These are phyloP conservation scores for Allomyces macrogynus DNA, from an alignment of 192 early-diverging fungal genomes.

Conservation along the genomic window DNA sequence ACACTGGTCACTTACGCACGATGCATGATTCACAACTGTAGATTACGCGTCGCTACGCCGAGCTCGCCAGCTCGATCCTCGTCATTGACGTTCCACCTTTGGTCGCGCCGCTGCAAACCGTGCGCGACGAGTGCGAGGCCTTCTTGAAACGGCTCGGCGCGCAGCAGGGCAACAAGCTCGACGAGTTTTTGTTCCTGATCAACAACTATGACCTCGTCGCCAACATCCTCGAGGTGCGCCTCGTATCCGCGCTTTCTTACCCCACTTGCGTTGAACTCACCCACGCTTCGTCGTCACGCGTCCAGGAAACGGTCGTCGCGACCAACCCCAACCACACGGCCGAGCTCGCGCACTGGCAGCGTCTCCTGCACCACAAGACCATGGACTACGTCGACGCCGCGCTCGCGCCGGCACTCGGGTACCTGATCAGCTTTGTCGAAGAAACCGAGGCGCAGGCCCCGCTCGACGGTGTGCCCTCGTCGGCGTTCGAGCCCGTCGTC, in stretches of 20 bases:
- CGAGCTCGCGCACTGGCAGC: constrained; percentile 35
- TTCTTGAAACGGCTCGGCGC: constrained; percentile 54
- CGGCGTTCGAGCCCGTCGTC: constrained; percentile 39
- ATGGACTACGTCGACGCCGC: constrained; percentile 75
- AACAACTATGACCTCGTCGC: constrained; percentile 87
- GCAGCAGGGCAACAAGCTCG: constrained; percentile 45
- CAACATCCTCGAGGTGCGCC: constrained; percentile 48
- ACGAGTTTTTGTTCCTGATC: constrained; percentile 62
- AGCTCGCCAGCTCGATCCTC: constrained; percentile 78
- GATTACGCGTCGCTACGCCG: constrained; percentile 75
- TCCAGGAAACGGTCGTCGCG: constrained; percentile 14
- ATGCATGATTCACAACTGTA: constrained; percentile 6
- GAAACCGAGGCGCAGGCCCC: constrained; percentile 28
- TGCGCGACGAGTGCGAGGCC: constrained; percentile 54
- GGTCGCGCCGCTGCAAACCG: constrained; percentile 32
- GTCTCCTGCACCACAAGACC: constrained; percentile 38
- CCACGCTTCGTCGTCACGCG: neutral
- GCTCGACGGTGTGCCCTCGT: neutral
- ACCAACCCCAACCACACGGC: no score
- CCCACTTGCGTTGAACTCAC: neutral
- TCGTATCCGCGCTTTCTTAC: no score
- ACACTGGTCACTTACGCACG: no score
- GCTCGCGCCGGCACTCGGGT: constrained; percentile 57
- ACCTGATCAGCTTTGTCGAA: constrained; percentile 60
- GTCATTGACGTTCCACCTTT: constrained; percentile 38